Base-by-base conservation (phyloP, 1,139 yeast species). In the Insectozyma bohioensis region DNA sequence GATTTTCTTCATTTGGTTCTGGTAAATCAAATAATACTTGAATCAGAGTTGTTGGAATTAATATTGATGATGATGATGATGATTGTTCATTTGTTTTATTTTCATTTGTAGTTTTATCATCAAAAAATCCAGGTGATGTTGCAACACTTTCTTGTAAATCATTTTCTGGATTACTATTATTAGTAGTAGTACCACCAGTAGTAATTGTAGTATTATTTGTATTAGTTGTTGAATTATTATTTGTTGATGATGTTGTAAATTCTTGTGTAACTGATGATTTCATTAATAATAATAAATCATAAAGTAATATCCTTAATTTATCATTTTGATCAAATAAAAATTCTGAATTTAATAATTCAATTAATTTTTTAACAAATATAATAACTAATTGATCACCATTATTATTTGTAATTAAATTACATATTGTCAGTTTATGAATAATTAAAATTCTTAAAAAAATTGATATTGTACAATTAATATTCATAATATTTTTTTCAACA, bases 281-380 rank as follows among this genome's bases (percentile, higher is more conserved):
- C 47, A 81, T 59, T 3, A 85, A 71, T 3, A 79, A 58, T 24
- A 82, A 55, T 28, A 82, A 63, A 50, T 84, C 92, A 46, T 80
- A 80, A 2, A 82, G 57, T 41, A 82, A 57, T 34, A 82, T 75
- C 45, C 73, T 75, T 39, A 82, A 51, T 42, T 75, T 75, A 30
- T 75, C 74, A 45, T 69, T 68, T 22, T 56, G 59, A 3, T 61
- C 33, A 1, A 48, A 34, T 35, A 78, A 56, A 19, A 67, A 59
- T 4, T 56, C 51, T 6, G 76, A 66, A 24, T 67, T 63, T 36
- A 78, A 61, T 7, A 82, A 49, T 5, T 58, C 58, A 16, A 72
- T 64, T 46, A 80, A 56, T 34, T 73, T 75, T 33, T 54, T 52
- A 27, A 74, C 52, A 37, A 76, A 67, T 3, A 50, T 47, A 30